Conservation (phyloP, 1,284 basidiomycete genomes). For the Ganoderma lucidum region DNA sequence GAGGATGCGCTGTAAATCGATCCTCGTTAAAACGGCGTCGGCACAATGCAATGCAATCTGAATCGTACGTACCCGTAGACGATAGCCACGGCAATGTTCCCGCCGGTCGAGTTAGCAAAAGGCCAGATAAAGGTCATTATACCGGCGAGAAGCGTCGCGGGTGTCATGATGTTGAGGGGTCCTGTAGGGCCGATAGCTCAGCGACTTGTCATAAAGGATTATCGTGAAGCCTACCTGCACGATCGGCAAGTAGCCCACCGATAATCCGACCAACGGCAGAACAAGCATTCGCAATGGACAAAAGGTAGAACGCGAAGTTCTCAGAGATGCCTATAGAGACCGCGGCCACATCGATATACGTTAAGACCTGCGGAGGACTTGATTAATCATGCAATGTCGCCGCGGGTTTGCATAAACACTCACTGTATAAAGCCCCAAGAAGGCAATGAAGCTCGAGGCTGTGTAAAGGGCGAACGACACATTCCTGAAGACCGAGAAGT, state of each 20-base stretch:
- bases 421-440: conserved; percentile 68
- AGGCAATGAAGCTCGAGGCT: conserved; percentile 52
- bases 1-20: conserved; percentile 54
- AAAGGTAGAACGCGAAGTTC: conserved; percentile 52
- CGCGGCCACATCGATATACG: conserved; percentile 56
- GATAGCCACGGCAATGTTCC: conserved; percentile 55
- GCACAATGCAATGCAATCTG: not conserved
- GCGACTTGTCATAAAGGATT: not conserved
- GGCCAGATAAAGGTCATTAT: conserved; percentile 68
- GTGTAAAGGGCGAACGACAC: conserved; percentile 54
- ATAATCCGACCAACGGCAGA: conserved; percentile 53
- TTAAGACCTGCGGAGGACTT: conserved; percentile 47
- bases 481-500: conserved; percentile 56
- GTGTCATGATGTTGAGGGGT: conserved; percentile 62
- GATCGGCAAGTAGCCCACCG: conserved; percentile 51
- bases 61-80: conserved; percentile 54
- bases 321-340: conserved; percentile 45
- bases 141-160: conserved; percentile 56
- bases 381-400: not conserved
- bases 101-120: conserved; percentile 49
- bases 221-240: conserved; percentile 40
- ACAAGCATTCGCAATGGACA: conserved; percentile 55
- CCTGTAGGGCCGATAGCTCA: conserved; percentile 43
- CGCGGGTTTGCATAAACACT: not conserved
- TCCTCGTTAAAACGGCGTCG: not conserved